Evolutionary conservation across 2,329 filamentous ascomycete species (phyloP), one percentile per base, ranked within the genome.

Genomic region (Pseudocercospora cruenta): DNA sequence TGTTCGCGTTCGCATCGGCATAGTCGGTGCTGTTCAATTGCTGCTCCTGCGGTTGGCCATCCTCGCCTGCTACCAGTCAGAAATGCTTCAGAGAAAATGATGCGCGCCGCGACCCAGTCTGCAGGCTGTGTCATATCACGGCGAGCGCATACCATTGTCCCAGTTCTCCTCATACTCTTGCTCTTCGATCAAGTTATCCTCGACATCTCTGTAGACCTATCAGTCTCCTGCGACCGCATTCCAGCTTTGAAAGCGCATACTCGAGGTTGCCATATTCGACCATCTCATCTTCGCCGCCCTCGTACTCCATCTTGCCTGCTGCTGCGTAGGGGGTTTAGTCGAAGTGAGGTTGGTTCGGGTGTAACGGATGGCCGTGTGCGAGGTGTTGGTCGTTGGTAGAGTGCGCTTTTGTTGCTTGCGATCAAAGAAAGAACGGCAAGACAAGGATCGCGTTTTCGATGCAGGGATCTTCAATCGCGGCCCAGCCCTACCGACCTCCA

Each of bases 81-180:
- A 21, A 55, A 22, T 9, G 51, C 12, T 4, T 3, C 43, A n/a
- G 28, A 12, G 22, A 24, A 14, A 14, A 28, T 28, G 12, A 24
- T 19, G n/a, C 39, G n/a, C 36, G 24, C 19, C 19, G 24, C 21
- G 14, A 19, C 22, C 9, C 26, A 51, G 24, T 24, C 58, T 22
- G 43, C 58, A 36, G 8, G 14, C 60, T 1, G 2, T 9, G 8
- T 19, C 8, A 8, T 24, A 14, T 22, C 22, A 16, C 9, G 1
- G 5, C 6, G 47, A 55, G 58, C 21, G 45, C 22, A 19, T 60
- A 67, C 72, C 72, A 45, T 70, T 69, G 36, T 81, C 78, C 54
- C 84, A 85, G 66, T 88, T 86, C 21, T 84, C 81, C 64, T 85
- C 77, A 67, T 87, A 86, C 58, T 87, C 85, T 66, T 88, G 84